Evolutionary conservation across 768 basidiomycete species (phyloP), one percentile per base, ranked within the genome.

Genomic region (Gloeophyllum trabeum): DNA sequence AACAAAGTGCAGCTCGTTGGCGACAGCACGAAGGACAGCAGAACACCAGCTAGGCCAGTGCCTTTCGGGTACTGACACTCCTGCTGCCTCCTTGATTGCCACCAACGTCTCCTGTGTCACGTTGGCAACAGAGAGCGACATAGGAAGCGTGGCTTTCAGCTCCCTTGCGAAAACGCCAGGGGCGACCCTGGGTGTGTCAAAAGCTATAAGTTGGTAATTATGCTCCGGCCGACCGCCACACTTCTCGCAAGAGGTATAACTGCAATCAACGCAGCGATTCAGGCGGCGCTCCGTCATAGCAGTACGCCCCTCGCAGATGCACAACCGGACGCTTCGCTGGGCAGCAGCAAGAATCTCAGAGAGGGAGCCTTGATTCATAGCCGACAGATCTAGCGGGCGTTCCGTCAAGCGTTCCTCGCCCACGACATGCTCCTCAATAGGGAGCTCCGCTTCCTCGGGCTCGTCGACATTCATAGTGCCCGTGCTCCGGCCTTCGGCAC

Each of bases 201-300:
- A 50, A 48, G 82, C 75, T 41, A 87, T 72, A 0, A 65, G 59
- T 16, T 59, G 55, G 48, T 76, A 78, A 49, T 80, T 83, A 58
- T 97, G 93, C 51, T 92, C 86, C 0, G 93, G 93, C 49, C 89
- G 79, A 21, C 90, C 91, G 32, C 86, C 87, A 54, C 91, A 94
- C 55, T 81, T 81, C 48, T 72, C 70, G 64, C 93, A 97, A 24
- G 83, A 80, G 12, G 87, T 75, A 6, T 76, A 74, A 4, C 73
- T 75, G 54, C 93, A 97, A 45, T 89, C 85, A 12, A 54, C 46
- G 58, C 93, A 97, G 7, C 70, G 72, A 26, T 74, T 71, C 28
- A 93, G 62, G 24, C 70, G 66, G 24, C 78, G 69, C 6, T 68
- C 70, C 1, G 88, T 83, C 52, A 91, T 79, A 46, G 75, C 81